Base-by-base conservation (phyloP, 2,329 filamentous ascomycete genomes). In the Trichoderma oligosporum region DNA sequence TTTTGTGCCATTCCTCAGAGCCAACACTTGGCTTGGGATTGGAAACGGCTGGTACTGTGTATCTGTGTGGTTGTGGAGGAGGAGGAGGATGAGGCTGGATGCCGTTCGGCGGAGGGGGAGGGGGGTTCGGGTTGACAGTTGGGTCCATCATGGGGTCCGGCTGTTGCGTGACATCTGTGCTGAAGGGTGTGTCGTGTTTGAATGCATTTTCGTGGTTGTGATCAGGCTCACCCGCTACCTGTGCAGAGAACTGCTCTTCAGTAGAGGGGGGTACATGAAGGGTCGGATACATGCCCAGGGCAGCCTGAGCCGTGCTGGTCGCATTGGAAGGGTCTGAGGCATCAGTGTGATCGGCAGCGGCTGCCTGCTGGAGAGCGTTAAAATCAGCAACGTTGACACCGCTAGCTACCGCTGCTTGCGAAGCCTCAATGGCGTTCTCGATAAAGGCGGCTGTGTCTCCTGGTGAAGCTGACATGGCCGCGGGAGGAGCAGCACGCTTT, bases 1-100 rank as follows among this genome's bases (percentile, higher is more conserved):
- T 86, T 72, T 96, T 96, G 72, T 99, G 94, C 94, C 94, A 99
- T 73, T 97, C 93, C 54, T 96, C 91, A 2, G 91, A 94, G 2
- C 94, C 94, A n/a, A 97, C 94, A 6, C 87, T 84, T 7, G 92
- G 92, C 73, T 97, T 97, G 58, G 81, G 75, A 62, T 70, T 73
- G 56, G 77, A 72, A 63, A 76, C 72, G 62, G 77, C 64, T 9
- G 72, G 65, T 12, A 68, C 66, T 31, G 72, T 68, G 63, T 73
- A 78, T 60, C 70, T 65, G 62, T 64, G 61, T n/a, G n/a, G n/a
- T 3, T 47, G 56, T 38, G 58, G 54, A 12, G 59, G 63, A 59
- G 69, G 47, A 53, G 55, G 58, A 36, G 56, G 54, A 8, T 60
- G 63, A 61, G 71, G 71, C 27, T 25, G 51, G 11, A 74, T 66